Evolutionary conservation across 805 yeast species (phyloP), one percentile per base, ranked within the genome.

Genomic region (Wickerhamomyces sydowiorum): DNA sequence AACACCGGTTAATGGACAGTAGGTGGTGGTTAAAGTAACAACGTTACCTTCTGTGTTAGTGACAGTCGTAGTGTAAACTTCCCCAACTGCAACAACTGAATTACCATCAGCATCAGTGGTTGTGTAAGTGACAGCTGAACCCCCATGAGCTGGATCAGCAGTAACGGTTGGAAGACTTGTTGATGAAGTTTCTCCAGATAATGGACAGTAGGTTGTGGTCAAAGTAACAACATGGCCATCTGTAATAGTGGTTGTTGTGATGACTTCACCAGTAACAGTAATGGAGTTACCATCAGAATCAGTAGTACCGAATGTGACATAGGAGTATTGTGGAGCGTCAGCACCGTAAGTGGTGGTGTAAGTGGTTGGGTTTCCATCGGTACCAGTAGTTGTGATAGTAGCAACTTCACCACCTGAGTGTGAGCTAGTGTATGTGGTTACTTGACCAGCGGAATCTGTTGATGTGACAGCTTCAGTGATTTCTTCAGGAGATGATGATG

Each of bases 251-350:
- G 37, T 34, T 7, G 37, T 34, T 8, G 25, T 14, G 15, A 34
- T 17, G n/a, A 34, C 12, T 22, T 34, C 19, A 34, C 37, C 37
- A 34, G 28, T 34, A 15, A 10, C 21, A 5, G 28, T 34, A n/a
- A 23, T 23, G 22, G 37, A 22, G 17, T 23, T 10, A n/a, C 28
- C 28, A n/a, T 22, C 37, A 19, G 37, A 22, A 34, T 53, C 41
- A 18, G 50, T 36, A 38, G 65, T 60, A 44, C 60, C 54, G 42
- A 50, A 54, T 24, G 64, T 59, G 29, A 62, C 52, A 51, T 52
- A 59, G 18, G 50, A 44, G 18, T 10, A 3, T n/a, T 6, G 17
- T 32, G 35, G 35, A 12, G 23, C 23, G 10, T 20, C 32, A 8
- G 20, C 32, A 17, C 32, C 32, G 10, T 29, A 29, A 29, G 23